Evolutionary conservation across 306 rosid genomes (phyloP), one percentile per base, ranked within the genome.

Genomic region (Castanospermum australe): DNA sequence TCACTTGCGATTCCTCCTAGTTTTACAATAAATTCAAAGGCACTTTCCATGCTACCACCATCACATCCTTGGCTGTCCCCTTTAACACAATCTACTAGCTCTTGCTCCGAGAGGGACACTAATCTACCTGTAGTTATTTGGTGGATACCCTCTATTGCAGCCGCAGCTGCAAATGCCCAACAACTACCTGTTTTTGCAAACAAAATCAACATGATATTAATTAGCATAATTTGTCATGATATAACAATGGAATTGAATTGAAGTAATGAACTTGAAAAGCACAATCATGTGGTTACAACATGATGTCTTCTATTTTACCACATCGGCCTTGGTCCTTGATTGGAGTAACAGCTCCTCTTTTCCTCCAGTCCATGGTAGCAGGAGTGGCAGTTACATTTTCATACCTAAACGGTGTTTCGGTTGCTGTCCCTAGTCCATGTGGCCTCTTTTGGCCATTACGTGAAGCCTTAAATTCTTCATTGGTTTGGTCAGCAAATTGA

Each of bases 1-100:
- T 82, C 86, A 20, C 22, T 82, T 0, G 79, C 2, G 6, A 82
- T 71, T 41, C 86, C 84, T 10, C 61, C 79, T 14, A 71, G 64
- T 44, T 63, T 35, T 0, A 42, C 24, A 0, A 78, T 83, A 36
- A 72, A 78, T 25, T 76, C 47, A 28, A 4, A 83, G 10, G 44
- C 80, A 36, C 56, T 64, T 45, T 83, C 80, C 48, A 32, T 5
- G 0, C 1, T 17, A 65, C 83, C 86, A 10, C 83, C 83, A 0
- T 12, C 5, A 17, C 86, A 83, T 33, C 79, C 83, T 1, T 45
- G 0, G 36, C 25, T 44, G 8, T 28, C 10, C 30, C 55, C 69
- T 52, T 33, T 64, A 5, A 22, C 86, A 78, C 83, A 83, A 20
- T 83, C 86, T 5, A 83, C 71, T 1, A 83, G 32, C 3, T 83